phyloP scores from a whole-genome alignment of 805 yeast genomes.

The Wilhelminamyces savonicus region DNA sequence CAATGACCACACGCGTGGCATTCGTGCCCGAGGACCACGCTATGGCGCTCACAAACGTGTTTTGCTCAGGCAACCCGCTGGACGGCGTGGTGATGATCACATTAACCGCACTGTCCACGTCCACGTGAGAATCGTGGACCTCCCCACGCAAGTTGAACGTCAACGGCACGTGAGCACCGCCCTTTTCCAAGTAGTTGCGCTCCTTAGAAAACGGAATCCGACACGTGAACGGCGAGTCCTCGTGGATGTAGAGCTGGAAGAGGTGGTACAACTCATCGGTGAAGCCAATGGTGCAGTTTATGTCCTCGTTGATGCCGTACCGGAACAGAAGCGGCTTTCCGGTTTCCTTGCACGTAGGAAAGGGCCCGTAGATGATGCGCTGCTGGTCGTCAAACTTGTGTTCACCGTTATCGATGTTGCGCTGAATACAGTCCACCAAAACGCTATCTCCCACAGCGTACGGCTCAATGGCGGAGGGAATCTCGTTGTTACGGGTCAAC shows the following conservation, averaged over 20 bases:
- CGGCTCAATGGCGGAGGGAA: constrained; percentile 29
- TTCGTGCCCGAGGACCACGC: constrained; percentile 60
- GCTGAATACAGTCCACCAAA: constrained; percentile 52
- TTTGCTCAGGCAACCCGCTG: constrained; percentile 18
- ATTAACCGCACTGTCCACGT: constrained; percentile 54
- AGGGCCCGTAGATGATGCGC: constrained; percentile 49
- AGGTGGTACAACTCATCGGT: constrained; percentile 64
- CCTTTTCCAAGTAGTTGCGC: constrained; percentile 34
- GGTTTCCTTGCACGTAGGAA: constrained; percentile 63
- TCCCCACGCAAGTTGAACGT: constrained; percentile 61
- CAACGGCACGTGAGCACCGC: constrained; percentile 50
- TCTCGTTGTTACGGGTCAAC: constrained; percentile 28
- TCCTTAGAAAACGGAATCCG: constrained; percentile 47
- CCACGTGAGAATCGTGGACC: constrained; percentile 61
- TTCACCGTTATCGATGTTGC: constrained; percentile 72
- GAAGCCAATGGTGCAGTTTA: constrained; percentile 56
- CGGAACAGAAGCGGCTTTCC: constrained; percentile 50
- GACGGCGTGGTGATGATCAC: constrained; percentile 39
- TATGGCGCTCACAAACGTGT: constrained; percentile 45
- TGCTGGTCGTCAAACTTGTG: constrained; percentile 63
- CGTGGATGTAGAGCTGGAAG: constrained; percentile 70
- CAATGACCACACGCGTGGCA: constrained; percentile 58
- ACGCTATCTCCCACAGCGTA: constrained; percentile 36
- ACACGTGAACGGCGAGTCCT: constrained; percentile 72
- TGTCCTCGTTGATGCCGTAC: constrained; percentile 45